These are phyloP conservation scores for Fusarium chaquense DNA, from an alignment of 2,329 filamentous ascomycete genomes.

Conservation along the genomic window DNA sequence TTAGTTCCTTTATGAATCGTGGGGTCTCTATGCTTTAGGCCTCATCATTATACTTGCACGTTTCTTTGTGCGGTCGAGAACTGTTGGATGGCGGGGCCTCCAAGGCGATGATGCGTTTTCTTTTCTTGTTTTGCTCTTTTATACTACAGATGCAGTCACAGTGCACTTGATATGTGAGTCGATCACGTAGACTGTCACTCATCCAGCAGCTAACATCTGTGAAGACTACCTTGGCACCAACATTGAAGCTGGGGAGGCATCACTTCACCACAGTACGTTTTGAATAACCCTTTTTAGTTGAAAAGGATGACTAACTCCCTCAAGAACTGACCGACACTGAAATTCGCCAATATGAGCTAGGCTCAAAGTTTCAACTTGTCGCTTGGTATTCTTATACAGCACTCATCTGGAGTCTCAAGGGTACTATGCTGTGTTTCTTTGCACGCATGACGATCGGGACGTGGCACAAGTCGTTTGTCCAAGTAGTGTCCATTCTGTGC, in stretches of 20 bases:
- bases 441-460: constrained; percentile 47
- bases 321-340: constrained; percentile 46
- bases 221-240: constrained; percentile 42
- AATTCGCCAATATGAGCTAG: constrained; percentile 46
- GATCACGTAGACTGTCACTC: accelerated
- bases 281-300: not conserved
- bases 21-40: constrained; percentile 52
- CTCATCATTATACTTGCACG: constrained; percentile 50
- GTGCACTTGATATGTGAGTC: constrained; percentile 52
- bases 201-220: not conserved
- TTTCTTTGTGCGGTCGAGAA: constrained; percentile 52
- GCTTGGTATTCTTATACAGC: constrained; percentile 57
- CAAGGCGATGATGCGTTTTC: constrained; percentile 56
- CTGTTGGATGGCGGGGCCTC: constrained; percentile 53
- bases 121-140: constrained; percentile 51
- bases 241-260: constrained; percentile 29
- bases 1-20: constrained; percentile 48
- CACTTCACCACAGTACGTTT: constrained; percentile 5
- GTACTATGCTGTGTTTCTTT: constrained; percentile 49
- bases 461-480: constrained; percentile 41
- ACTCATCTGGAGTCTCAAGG: constrained; percentile 53
- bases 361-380: constrained; percentile 54
- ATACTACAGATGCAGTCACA: constrained; percentile 52
- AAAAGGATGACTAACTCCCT: not conserved
- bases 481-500: constrained; percentile 13